Conservation (phyloP, 2,329 filamentous ascomycete genomes). For the Pseudogymnoascus sp. region DNA sequence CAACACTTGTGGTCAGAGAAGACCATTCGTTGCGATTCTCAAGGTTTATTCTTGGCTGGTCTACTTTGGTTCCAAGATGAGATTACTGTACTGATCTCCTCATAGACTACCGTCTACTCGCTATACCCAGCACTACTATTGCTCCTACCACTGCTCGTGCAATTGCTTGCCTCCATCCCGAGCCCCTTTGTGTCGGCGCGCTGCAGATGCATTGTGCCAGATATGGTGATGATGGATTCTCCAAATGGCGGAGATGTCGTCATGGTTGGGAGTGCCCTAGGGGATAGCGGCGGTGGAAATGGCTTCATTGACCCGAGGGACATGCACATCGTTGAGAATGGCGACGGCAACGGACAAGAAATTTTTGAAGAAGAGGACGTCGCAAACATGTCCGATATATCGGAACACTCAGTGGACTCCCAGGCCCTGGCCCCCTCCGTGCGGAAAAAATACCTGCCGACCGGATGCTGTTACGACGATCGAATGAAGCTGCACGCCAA, state of each 20-base stretch:
- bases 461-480: conserved; percentile 81
- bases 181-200: neutral
- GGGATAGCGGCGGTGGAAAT: neutral
- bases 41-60: neutral
- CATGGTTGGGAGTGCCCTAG: neutral
- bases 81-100: neutral
- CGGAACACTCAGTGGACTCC: neutral
- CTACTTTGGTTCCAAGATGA: too few relatives aligned
- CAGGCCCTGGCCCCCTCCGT: neutral
- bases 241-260: neutral
- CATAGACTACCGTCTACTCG: neutral
- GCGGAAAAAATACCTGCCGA: conserved; percentile 41
- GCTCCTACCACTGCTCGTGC: neutral
- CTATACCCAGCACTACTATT: neutral
- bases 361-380: neutral
- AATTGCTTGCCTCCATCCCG: neutral
- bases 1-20: too few relatives aligned
- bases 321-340: neutral
- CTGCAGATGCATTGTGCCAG: neutral
- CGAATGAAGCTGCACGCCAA: conserved; percentile 96
- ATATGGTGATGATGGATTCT: conserved; percentile 7
- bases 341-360: neutral
- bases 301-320: neutral
- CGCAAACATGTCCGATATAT: neutral
- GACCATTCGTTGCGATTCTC: neutral